Base-by-base conservation (phyloP, 352 stramenopile species). In the Pythium rishiriense region DNA sequence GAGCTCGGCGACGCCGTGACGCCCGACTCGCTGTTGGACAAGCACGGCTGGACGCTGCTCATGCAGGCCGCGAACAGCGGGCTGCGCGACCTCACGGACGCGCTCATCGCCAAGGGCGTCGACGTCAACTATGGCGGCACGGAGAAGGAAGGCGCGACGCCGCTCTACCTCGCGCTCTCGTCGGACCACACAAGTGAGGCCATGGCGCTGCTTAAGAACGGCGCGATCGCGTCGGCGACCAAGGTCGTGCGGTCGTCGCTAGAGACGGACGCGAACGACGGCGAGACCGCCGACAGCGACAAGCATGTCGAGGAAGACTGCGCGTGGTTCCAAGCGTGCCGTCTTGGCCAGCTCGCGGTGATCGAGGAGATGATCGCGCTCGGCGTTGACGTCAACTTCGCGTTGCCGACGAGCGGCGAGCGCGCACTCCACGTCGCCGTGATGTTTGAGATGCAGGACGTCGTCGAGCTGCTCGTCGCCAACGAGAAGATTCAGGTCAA, bases 41-140 rank as follows among this genome's bases (percentile, higher is more conserved):
- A 81, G 26, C 73, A 91, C 47, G 86, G 86, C 3, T 95, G 86
- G 86, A 93, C 86, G 55, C 70, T 95, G 52, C 70, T 95, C 46
- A 95, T 95, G 84, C 86, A 95, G 66, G 83, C 86, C 5, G 81
- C 82, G 19, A 95, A 93, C 73, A 88, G 72, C 21, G 84, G 83
- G 1, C 73, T 95, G 10, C 69, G 62, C 25, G 74, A 81, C 39
- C 71, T 95, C 28, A 59, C 76, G 29, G 68, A 91, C 43, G 77
- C 78, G 59, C 68, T 93, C 21, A 31, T 93, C 22, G 64, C 64
- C 57, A 70, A 69, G 48, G 70, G 78, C 46, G 79, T 73, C 19
- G 73, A 93, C 49, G 83, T 91, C 37, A 93, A 93, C 64, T 81
- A 64, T 62, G 63, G 56, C 11, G 82, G 79, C 45, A 76, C 35